These are phyloP conservation scores for barley (Hordeum vulgare) DNA, from an alignment of 176 grass and related monocot species.

Conservation along the genomic window MorexV3_pseudomolecules_assembly NC_058522.1:468294889-468295388, in stretches of 20 bases:
- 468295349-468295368: neutral
- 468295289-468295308: neutral
- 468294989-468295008: constrained; percentile 22
- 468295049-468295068: constrained; percentile 61
- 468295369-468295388: neutral
- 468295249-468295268: neutral
- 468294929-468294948: neutral
- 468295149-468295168: constrained; percentile 65
- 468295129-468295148: constrained; percentile 42
- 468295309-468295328: neutral
- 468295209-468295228: neutral
- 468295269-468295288: neutral
- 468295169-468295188: constrained; percentile 69
- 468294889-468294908: neutral
- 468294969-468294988: neutral
- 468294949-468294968: neutral
- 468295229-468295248: neutral
- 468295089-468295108: constrained; percentile 39
- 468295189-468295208: constrained; percentile 63
- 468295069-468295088: constrained; percentile 57
- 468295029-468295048: constrained; percentile 42
- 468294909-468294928: neutral
- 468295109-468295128: constrained; percentile 35
- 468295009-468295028: constrained; percentile 39
- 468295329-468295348: neutral